Percentiles rank a stretch among this genome's conserved stretches.
Evolutionary conservation across 2,329 filamentous ascomycete genomes (phyloP).

Genomic region (Aureobasidium mangrovei): DNA sequence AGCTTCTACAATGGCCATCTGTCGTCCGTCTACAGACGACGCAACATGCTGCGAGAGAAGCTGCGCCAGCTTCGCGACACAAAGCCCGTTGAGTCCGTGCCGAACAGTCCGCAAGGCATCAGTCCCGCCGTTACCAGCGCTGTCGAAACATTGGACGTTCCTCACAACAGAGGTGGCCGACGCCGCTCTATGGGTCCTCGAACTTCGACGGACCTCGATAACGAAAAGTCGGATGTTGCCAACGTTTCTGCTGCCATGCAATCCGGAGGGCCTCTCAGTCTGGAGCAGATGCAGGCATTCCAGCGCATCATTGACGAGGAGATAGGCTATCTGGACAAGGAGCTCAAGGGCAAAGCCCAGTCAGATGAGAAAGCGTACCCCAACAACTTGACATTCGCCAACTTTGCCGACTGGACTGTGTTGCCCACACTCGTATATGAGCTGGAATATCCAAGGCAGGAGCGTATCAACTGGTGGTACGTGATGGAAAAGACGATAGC

Average conservation of each 20-base stretch:
- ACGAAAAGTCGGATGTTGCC: slow-evolving; percentile 49
- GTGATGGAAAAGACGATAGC: slow-evolving; percentile 63
- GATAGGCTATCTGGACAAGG: slow-evolving; percentile 54
- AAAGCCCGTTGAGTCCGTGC: slow-evolving; percentile 32
- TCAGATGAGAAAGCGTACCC: slow-evolving; percentile 50
- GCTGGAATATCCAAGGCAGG: slow-evolving; percentile 64
- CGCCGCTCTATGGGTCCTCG: slow-evolving; percentile 31
- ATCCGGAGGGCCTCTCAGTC: slow-evolving; percentile 50
- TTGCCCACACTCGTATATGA: slow-evolving; percentile 74
- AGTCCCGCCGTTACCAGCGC: slow-evolving; percentile 9
- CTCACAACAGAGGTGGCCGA: background rate
- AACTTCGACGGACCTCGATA: slow-evolving; percentile 35
- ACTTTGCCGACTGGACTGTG: slow-evolving; percentile 62
- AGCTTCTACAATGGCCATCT: slow-evolving; percentile 68
- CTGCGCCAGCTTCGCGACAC: slow-evolving; percentile 51
- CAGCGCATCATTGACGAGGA: slow-evolving; percentile 58
- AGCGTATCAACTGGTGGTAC: slow-evolving; percentile 64
- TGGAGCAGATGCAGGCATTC: slow-evolving; percentile 55
- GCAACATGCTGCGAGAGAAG: slow-evolving; percentile 36
- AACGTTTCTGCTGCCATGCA: slow-evolving; percentile 55
- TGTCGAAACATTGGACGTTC: slow-evolving; percentile 13
- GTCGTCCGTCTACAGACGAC: slow-evolving; percentile 48
- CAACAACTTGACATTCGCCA: slow-evolving; percentile 52
- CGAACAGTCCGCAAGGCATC: slow-evolving; percentile 27
- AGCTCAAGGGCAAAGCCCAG: slow-evolving; percentile 56